These are phyloP conservation scores for Agrostemma githago DNA, from an alignment of 148 eudicot genomes.

Conservation along the genomic window DNA sequence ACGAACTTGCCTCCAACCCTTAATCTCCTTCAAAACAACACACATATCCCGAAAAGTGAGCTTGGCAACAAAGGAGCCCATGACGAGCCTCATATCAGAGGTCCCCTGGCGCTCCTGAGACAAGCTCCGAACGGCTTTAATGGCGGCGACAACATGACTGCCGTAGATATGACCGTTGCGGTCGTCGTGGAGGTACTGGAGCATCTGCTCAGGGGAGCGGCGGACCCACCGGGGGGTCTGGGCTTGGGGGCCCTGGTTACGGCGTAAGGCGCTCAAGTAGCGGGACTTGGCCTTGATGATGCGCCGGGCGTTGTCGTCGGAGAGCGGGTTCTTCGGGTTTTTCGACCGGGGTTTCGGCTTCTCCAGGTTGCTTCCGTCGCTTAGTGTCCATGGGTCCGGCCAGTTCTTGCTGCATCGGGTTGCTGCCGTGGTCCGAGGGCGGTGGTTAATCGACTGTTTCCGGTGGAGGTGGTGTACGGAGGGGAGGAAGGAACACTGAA, in stretches of 20 bases:
- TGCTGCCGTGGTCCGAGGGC: neutral
- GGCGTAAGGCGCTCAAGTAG: conserved; percentile 32
- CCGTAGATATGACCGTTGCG: conserved; percentile 81
- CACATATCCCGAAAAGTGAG: conserved; percentile 85
- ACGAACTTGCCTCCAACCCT: conserved; percentile 70
- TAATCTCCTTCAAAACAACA: conserved; percentile 80
- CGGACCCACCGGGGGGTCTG: conserved; percentile 74
- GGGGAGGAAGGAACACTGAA: neutral
- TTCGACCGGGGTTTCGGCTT: conserved; percentile 69
- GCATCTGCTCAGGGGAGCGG: conserved; percentile 88
- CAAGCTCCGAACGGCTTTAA: conserved; percentile 55
- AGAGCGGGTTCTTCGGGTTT: conserved; percentile 60
- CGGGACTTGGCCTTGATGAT: conserved; percentile 66
- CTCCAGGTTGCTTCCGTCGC: conserved; percentile 49
- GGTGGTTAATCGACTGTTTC: neutral
- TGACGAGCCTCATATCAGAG: conserved; percentile 74
- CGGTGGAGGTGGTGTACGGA: neutral
- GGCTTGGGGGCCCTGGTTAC: conserved; percentile 71
- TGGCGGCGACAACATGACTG: conserved; percentile 79
- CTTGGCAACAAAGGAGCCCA: conserved; percentile 74
- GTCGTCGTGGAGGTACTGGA: conserved; percentile 71
- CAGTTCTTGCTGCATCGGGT: conserved; percentile 26
- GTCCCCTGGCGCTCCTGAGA: conserved; percentile 47
- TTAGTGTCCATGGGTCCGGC: conserved; percentile 82
- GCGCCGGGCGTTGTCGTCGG: conserved; percentile 84